These are phyloP conservation scores for Dactylonectria estremocensis DNA, from an alignment of 2,329 filamentous ascomycete species.

Conservation along the genomic window DNA sequence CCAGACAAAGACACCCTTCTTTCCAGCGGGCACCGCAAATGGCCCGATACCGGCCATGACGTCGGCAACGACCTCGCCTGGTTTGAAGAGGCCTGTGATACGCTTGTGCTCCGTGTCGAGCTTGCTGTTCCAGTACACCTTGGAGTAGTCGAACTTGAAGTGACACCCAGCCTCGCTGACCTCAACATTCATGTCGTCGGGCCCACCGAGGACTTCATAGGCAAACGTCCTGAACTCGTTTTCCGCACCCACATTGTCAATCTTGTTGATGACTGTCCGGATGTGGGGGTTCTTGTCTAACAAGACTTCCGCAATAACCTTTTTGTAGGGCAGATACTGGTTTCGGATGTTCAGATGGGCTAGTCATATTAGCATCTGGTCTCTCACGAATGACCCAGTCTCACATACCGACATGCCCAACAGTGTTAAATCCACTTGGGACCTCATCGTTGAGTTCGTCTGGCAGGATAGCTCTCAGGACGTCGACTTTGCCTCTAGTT, in stretches of 20 bases:
- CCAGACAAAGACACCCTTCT: conserved; percentile 92
- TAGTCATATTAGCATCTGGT: conserved; percentile 48
- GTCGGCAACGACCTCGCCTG: conserved; percentile 92
- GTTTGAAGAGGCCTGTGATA: conserved; percentile 81
- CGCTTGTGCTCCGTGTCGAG: conserved; percentile 91
- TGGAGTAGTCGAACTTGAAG: conserved; percentile 95
- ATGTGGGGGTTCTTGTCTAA: conserved; percentile 90
- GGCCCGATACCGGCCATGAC: conserved; percentile 98
- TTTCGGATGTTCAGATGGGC: conserved; percentile 93
- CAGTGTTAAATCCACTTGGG: conserved; percentile 88
- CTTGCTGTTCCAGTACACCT: conserved; percentile 98
- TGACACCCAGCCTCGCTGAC: conserved; percentile 85
- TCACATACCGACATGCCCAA: conserved; percentile 84
- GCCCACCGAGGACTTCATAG: conserved; percentile 90
- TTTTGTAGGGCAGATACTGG: conserved; percentile 87
- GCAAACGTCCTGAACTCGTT: conserved; percentile 92
- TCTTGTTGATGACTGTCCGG: conserved; percentile 95
- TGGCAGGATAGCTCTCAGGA: conserved; percentile 86
- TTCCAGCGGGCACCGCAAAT: conserved; percentile 92
- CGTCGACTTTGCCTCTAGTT: conserved; percentile 75
- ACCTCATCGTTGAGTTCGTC: conserved; percentile 85
- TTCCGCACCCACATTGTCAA: conserved; percentile 87
- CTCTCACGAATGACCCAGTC: not conserved
- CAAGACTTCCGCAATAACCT: conserved; percentile 87
- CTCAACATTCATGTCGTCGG: conserved; percentile 86